Conservation (phyloP, 164 flowering plant genomes). For the Piper betle region DNA sequence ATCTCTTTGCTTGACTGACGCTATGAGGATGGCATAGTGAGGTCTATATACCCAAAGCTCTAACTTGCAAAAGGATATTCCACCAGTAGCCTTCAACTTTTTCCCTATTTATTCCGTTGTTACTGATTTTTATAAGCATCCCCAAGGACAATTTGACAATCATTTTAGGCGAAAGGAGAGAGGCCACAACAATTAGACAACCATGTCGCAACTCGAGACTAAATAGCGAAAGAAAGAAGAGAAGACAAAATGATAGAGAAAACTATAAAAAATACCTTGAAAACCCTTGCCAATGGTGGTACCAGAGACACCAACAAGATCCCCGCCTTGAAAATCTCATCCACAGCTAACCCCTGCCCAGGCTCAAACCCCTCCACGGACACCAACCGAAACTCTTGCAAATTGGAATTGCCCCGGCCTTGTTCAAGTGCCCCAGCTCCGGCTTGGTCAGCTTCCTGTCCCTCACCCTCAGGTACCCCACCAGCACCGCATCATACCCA, state of each 20-base stretch:
- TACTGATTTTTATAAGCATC: too few relatives aligned
- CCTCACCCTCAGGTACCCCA: constrained; percentile 77
- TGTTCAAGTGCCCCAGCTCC: constrained; percentile 75
- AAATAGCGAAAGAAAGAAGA: too few relatives aligned
- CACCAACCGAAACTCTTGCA: constrained; percentile 82
- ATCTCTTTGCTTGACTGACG: too few relatives aligned
- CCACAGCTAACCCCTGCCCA: constrained; percentile 46
- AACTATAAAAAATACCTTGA: constrained; percentile 38
- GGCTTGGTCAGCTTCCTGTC: constrained; percentile 84
- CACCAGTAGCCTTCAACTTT: too few relatives aligned
- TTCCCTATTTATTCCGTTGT: too few relatives aligned
- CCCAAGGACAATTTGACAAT: too few relatives aligned
- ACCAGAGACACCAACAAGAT: constrained; percentile 87
- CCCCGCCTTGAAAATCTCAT: constrained; percentile 77
- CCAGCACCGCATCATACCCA: constrained; percentile 85
- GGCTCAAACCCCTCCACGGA: constrained; percentile 57
- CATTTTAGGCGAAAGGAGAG: too few relatives aligned
- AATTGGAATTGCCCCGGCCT: constrained; percentile 61
- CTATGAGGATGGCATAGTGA: too few relatives aligned
- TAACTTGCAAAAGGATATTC: too few relatives aligned
- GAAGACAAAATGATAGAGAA: not conserved
- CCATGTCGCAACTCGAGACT: too few relatives aligned
- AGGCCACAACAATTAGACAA: too few relatives aligned
- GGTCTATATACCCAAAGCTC: too few relatives aligned
- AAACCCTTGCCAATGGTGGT: constrained; percentile 95